Percentiles rank a stretch among this genome's conserved stretches.
phyloP scores from a whole-genome alignment of 345 rosid genomes.

The Euphorbia pulcherrima region DNA sequence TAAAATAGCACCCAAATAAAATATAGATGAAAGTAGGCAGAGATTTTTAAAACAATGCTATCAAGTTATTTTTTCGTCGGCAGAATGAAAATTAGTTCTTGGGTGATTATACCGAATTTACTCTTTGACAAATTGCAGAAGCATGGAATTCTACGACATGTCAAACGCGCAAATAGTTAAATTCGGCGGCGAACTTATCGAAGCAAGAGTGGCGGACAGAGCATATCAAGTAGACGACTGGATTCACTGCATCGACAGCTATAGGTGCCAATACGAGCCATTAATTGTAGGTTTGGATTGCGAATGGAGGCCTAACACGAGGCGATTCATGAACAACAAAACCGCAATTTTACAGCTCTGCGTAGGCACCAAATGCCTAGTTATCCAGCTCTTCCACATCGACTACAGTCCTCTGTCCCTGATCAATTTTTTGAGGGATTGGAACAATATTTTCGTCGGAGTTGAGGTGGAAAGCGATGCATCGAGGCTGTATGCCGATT shows the following conservation, averaged over 20 bases:
- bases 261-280: not conserved
- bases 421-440: constrained; percentile 11
- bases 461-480: constrained; percentile 27
- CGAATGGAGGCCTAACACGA: constrained; percentile 36
- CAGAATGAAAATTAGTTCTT: too few relatives aligned
- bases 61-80: too few relatives aligned
- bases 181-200: constrained; percentile 22
- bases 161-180: not conserved
- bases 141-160: too few relatives aligned
- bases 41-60: too few relatives aligned
- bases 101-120: too few relatives aligned
- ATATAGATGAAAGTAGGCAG: too few relatives aligned
- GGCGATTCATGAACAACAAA: constrained; percentile 8
- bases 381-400: constrained; percentile 30
- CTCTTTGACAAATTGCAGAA: too few relatives aligned
- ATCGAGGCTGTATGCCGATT: constrained; percentile 26
- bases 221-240: constrained; percentile 20
- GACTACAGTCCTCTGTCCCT: constrained; percentile 24
- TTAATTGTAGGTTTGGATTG: constrained; percentile 34
- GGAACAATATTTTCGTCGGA: constrained; percentile 26
- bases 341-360: constrained; percentile 34
- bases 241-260: constrained; percentile 9
- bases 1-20: too few relatives aligned
- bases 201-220: constrained; percentile 22
- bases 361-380: constrained; percentile 32